Conservation (phyloP, 2,329 filamentous ascomycete species). For the Boeremia lycopersici region DNA sequence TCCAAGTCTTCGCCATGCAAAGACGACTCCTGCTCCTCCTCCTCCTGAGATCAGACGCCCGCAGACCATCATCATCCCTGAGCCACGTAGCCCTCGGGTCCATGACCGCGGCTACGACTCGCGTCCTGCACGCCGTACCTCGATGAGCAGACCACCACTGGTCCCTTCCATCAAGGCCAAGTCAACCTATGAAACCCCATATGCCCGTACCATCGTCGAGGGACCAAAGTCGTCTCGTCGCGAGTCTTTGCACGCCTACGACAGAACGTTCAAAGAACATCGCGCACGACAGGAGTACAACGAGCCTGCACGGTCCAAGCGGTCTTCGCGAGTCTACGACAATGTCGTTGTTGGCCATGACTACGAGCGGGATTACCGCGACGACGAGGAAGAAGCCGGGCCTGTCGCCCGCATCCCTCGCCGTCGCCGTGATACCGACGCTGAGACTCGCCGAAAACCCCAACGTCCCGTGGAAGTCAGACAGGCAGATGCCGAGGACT, state of each 20-base stretch:
- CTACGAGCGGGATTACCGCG: constrained; percentile 21
- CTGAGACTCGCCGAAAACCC: constrained; percentile 24
- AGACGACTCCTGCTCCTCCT: constrained; percentile 25
- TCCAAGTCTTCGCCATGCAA: constrained; percentile 33
- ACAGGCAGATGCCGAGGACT: constrained; percentile 34
- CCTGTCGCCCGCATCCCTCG: constrained; percentile 12
- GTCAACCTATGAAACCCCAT: constrained; percentile 34
- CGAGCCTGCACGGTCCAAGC: constrained; percentile 22
- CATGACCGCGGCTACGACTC: constrained; percentile 23
- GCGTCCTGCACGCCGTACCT: constrained; percentile 26
- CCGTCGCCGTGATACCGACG: constrained; percentile 34
- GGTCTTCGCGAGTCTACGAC: constrained; percentile 21
- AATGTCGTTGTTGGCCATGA: constrained; percentile 3
- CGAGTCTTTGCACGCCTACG: constrained; percentile 38
- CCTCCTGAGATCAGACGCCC: background rate
- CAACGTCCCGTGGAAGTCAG: constrained; percentile 27
- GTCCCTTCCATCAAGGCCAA: constrained; percentile 42
- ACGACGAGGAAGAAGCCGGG: constrained; percentile 23
- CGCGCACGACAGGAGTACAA: constrained; percentile 10
- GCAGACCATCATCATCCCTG: constrained; percentile 25
- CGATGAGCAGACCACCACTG: constrained; percentile 41
- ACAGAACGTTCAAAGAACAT: constrained; percentile 23
- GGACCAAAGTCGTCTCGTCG: constrained; percentile 25
- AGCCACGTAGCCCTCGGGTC: constrained; percentile 19
- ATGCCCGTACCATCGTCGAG: constrained; percentile 38